Conservation (phyloP, 2,329 filamentous ascomycete genomes). For the Alternaria sp. region DNA sequence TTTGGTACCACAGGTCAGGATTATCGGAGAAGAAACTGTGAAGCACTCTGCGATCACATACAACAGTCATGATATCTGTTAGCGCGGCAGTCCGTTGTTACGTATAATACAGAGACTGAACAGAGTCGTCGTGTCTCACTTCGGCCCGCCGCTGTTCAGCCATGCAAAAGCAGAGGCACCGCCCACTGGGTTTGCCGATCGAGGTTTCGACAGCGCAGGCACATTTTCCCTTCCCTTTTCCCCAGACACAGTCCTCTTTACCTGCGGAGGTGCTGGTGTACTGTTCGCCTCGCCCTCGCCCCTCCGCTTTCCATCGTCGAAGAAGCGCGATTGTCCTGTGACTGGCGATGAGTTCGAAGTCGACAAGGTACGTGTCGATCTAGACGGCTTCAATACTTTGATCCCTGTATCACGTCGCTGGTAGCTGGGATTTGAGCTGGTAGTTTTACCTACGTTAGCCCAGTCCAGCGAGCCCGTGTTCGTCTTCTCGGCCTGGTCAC, state of each 20-base stretch:
- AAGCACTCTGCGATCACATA: neutral
- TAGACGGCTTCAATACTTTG: constrained; percentile 87
- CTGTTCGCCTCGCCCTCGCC: constrained; percentile 32
- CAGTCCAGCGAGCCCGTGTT: constrained; percentile 58
- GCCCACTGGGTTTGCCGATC: constrained; percentile 81
- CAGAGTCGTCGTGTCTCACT: constrained; percentile 22
- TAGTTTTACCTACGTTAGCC: constrained; percentile 63
- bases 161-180: constrained; percentile 94
- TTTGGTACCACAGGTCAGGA: neutral
- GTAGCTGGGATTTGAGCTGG: constrained; percentile 68
- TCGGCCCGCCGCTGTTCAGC: constrained; percentile 67
- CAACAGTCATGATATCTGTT: neutral
- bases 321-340: constrained; percentile 57
- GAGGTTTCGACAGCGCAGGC: constrained; percentile 57
- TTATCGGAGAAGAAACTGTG: neutral
- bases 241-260: constrained; percentile 43
- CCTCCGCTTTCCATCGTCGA: constrained; percentile 58
- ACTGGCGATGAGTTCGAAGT: constrained; percentile 38
- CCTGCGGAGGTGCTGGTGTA: constrained; percentile 24
- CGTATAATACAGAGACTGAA: neutral
- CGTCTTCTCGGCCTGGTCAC: constrained; percentile 50
- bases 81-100: neutral
- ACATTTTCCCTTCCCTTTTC: constrained; percentile 53
- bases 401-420: constrained; percentile 77
- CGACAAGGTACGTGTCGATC: constrained; percentile 64